These are phyloP conservation scores for Aaosphaeria pasadenensis DNA, from an alignment of 2,329 filamentous ascomycete species.

Conservation along the genomic window DNA sequence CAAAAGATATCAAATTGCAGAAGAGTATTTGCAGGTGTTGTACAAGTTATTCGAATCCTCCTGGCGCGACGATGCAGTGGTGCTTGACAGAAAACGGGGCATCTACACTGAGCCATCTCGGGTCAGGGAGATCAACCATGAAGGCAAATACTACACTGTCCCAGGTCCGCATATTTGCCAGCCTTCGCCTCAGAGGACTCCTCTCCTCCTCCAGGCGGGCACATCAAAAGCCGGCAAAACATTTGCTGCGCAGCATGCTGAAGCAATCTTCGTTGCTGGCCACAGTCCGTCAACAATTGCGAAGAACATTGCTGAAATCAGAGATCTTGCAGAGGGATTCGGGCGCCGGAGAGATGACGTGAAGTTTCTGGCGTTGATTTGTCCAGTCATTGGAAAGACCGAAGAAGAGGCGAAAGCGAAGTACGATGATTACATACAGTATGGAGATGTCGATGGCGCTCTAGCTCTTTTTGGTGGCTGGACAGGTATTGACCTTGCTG, in stretches of 20 bases:
- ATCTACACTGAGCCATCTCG: conserved; percentile 57
- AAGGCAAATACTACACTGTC: conserved; percentile 62
- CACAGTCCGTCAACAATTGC: conserved; percentile 59
- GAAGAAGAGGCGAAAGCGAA: conserved; percentile 64
- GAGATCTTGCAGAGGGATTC: conserved; percentile 47
- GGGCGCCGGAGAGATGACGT: conserved; percentile 58
- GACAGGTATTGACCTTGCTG: conserved; percentile 62
- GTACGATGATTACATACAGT: conserved; percentile 56
- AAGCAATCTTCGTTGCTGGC: conserved; percentile 65
- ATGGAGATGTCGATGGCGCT: conserved; percentile 62
- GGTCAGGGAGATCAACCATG: conserved; percentile 63
- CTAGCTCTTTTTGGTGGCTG: conserved; percentile 69
- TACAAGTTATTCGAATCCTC: conserved; percentile 67
- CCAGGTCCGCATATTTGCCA: conserved; percentile 63
- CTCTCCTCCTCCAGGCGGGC: conserved; percentile 65
- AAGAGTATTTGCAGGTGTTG: conserved; percentile 66
- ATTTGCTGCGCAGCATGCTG: conserved; percentile 67
- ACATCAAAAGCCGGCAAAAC: conserved; percentile 61
- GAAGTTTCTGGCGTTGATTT: conserved; percentile 64
- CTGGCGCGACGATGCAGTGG: conserved; percentile 64
- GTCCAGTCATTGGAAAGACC: conserved; percentile 61
- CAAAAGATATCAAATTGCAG: conserved; percentile 59
- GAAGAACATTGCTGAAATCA: conserved; percentile 59
- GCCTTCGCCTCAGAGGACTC: conserved; percentile 65
- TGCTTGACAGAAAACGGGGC: conserved; percentile 54